Conservation (phyloP, 139 green algal genomes). For the Picochlorum sp. region DNA sequence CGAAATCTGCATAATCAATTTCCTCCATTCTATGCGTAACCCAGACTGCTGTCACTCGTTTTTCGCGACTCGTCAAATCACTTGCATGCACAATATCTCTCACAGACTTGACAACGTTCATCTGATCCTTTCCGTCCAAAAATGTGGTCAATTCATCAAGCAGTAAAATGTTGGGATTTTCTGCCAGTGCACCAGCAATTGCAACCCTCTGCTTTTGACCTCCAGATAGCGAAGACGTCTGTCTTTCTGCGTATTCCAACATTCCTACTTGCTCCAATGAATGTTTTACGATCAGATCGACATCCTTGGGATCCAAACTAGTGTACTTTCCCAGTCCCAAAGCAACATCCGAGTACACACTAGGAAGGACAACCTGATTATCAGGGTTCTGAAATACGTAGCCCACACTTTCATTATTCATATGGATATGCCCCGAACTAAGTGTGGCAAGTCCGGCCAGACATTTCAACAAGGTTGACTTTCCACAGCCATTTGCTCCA, state of each 20-base stretch:
- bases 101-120: slow-evolving; percentile 67
- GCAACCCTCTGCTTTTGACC: slow-evolving; percentile 96
- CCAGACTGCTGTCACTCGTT: slow-evolving; percentile 79
- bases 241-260: slow-evolving; percentile 46
- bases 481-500: slow-evolving; percentile 83
- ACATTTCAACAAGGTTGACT: slow-evolving; percentile 74
- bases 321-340: slow-evolving; percentile 82
- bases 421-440: slow-evolving; percentile 40
- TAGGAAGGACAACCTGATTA: slow-evolving; percentile 90
- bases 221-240: slow-evolving; percentile 81
- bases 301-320: slow-evolving; percentile 39
- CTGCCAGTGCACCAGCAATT: slow-evolving; percentile 71
- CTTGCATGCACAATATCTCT: slow-evolving; percentile 32
- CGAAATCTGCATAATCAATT: slow-evolving; percentile 79
- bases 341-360: slow-evolving; percentile 87
- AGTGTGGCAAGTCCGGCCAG: slow-evolving; percentile 68
- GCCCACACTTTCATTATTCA: slow-evolving; percentile 46
- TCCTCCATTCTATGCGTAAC: slow-evolving; percentile 96
- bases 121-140: slow-evolving; percentile 85
- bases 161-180: slow-evolving; percentile 67
- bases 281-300: slow-evolving; percentile 39
- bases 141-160: slow-evolving; percentile 99
- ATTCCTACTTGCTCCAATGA: slow-evolving; percentile 75
- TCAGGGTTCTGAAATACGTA: slow-evolving; percentile 99
- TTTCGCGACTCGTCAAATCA: background rate